A percentile compares a stretch with the other conserved stretches of the same genome.
Evolutionary conservation across 2,329 filamentous ascomycete species (phyloP).

Genomic region (Chaetomiaceae sp.): DNA sequence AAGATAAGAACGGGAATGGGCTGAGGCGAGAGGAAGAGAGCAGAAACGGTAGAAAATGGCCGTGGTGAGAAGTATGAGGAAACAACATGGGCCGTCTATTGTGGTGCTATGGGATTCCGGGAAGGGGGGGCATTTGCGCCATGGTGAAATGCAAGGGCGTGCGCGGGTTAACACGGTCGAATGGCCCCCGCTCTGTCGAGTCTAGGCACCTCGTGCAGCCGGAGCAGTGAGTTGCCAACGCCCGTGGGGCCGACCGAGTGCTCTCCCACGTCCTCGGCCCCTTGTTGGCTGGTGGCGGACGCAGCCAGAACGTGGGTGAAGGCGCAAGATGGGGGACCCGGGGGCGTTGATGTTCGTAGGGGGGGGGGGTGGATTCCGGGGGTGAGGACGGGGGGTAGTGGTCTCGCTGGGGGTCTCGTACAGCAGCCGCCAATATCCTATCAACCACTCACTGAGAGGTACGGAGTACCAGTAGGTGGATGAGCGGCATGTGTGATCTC

Average conservation of each 20-base stretch:
- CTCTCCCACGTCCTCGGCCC: slow-evolving; percentile 14
- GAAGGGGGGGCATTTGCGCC: slow-evolving; percentile 13
- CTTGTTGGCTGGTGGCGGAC: slow-evolving; percentile 14
- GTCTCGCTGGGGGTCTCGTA: neutral
- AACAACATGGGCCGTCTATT: slow-evolving; percentile 4
- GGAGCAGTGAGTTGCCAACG: slow-evolving; percentile 18
- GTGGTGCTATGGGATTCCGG: slow-evolving; percentile 5
- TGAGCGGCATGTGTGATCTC: neutral
- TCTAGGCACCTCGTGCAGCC: slow-evolving; percentile 20
- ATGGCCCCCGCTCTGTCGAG: slow-evolving; percentile 29
- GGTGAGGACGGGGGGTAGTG: slow-evolving; percentile 23
- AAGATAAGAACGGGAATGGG: no score
- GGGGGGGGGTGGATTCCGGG: slow-evolving; percentile 21
- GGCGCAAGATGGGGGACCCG: slow-evolving; percentile 6
- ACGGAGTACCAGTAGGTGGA: no score
- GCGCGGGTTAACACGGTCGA: slow-evolving; percentile 25
- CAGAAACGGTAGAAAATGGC: slow-evolving; percentile 6
- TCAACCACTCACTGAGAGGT: neutral
- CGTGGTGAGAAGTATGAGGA: slow-evolving; percentile 5
- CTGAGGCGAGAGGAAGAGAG: slow-evolving; percentile 12
- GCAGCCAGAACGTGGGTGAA: slow-evolving; percentile 23
- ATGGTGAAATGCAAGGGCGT: slow-evolving; percentile 11
- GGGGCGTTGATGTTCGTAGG: slow-evolving; percentile 20
- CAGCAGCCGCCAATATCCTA: slow-evolving; percentile 9
- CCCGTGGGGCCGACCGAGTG: neutral